Evolutionary conservation across 2,329 filamentous ascomycete species (phyloP).

Genomic region (Aspergillus awamori): DNA sequence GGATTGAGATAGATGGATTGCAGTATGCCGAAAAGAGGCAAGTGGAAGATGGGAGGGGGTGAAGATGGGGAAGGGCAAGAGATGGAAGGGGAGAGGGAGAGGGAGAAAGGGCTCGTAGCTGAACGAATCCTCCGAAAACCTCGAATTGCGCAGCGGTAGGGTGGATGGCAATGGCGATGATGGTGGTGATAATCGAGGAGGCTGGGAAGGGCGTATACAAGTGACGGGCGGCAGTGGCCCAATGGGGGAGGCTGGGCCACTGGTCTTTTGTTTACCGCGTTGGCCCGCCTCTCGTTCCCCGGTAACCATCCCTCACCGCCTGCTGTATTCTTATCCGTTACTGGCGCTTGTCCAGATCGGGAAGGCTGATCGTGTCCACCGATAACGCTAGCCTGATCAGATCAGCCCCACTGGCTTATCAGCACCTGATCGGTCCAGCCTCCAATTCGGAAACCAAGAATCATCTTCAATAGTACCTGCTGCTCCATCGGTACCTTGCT

Average conservation of each 20-base stretch:
- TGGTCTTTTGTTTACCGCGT: conserved; percentile 43
- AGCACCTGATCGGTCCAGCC: conserved; percentile 24
- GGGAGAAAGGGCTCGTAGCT: conserved; percentile 37
- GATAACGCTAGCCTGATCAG: conserved; percentile 19
- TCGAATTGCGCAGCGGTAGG: background rate
- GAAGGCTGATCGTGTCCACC: background rate
- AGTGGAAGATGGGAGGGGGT: conserved; percentile 24
- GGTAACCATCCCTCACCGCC: conserved; percentile 41
- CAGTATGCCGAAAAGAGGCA: conserved; percentile 22
- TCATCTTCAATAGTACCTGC: background rate
- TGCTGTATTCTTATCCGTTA: conserved; percentile 14
- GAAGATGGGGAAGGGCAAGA: conserved; percentile 24
- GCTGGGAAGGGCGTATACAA: conserved; percentile 33
- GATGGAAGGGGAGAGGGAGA: conserved; percentile 28
- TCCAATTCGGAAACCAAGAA: conserved; percentile 6
- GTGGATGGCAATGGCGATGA: conserved; percentile 8
- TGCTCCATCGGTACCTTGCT: too few relatives aligned
- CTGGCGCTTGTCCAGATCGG: too few relatives aligned
- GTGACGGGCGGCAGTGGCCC: background rate
- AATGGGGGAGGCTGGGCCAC: conserved; percentile 47
- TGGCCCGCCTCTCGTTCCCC: conserved; percentile 28
- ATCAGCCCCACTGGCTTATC: conserved; percentile 15
- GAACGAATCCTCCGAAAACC: conserved; percentile 25
- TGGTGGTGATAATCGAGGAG: conserved; percentile 44
- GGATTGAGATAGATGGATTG: background rate